phyloP scores from a whole-genome alignment of 2,329 filamentous ascomycete species.

The Apiospora sp. region DNA sequence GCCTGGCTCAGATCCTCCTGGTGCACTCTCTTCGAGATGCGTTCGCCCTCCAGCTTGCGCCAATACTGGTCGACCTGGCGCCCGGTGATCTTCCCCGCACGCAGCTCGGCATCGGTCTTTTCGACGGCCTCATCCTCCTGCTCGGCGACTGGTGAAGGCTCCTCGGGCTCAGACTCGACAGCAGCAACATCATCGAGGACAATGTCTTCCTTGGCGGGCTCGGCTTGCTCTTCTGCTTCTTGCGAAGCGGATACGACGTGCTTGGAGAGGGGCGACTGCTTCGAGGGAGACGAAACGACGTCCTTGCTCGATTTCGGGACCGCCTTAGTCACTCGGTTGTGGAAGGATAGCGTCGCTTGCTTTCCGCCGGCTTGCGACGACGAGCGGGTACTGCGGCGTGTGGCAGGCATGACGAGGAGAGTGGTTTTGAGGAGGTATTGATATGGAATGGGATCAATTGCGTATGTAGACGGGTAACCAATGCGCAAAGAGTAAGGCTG shows the following conservation, averaged over 20 bases:
- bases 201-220: slow-evolving; percentile 36
- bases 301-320: slow-evolving; percentile 54
- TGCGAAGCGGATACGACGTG: slow-evolving; percentile 34
- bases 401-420: slow-evolving; percentile 25
- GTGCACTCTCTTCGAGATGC: slow-evolving; percentile 77
- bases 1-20: slow-evolving; percentile 74
- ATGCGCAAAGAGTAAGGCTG: background rate
- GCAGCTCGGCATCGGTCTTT: slow-evolving; percentile 60
- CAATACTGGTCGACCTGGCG: slow-evolving; percentile 81
- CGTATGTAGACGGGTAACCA: background rate
- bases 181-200: slow-evolving; percentile 28
- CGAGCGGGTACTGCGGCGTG: slow-evolving; percentile 36
- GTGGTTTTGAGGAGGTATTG: background rate
- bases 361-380: slow-evolving; percentile 48
- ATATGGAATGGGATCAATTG: background rate
- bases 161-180: slow-evolving; percentile 33
- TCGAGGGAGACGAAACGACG: slow-evolving; percentile 45
- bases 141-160: slow-evolving; percentile 40
- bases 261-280: slow-evolving; percentile 42
- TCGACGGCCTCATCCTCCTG: slow-evolving; percentile 42
- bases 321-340: slow-evolving; percentile 63
- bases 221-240: slow-evolving; percentile 36
- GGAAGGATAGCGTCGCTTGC: slow-evolving; percentile 66
- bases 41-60: slow-evolving; percentile 72
- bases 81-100: slow-evolving; percentile 71